Evolutionary conservation across 139 green algal genomes (phyloP), one percentile per base, ranked within the genome.

Genomic region (Bryopsis sp.): DNA sequence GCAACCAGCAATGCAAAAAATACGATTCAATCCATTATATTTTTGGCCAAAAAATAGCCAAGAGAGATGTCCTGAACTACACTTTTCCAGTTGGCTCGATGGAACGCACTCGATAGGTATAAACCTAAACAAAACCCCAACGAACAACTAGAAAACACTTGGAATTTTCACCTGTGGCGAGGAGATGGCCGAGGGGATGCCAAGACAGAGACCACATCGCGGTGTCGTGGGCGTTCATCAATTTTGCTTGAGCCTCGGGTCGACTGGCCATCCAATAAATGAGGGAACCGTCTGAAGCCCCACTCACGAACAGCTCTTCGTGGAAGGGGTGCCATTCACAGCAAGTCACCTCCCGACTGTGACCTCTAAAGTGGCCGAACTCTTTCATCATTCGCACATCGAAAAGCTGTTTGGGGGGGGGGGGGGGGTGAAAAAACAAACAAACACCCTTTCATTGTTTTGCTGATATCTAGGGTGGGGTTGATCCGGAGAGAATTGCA

Each of bases 151-250:
- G 43, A 11, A 50, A 15, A 50, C 11, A 50, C 43, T 50, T 50
- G 11, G 15, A 15, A 15, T 11, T 15, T n/a, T 54, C 37, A 70
- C 85, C 89, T 19, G 84, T 82, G 46, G 78, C 77, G 15, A 97
- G 64, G 36, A 95, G 39, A 81, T 97, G 92, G 2, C 92, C 92
- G 5, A 82, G 54, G 0, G 92, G 92, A 78, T 97, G 89, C 82
- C 85, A 97, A 0, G 81, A 81, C 2, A 92, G n/a, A 0, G 43
- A 69, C 84, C 82, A 86, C 1, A 97, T 74, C 3, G 77, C 64
- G 8, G 59, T 76, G 47, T 96, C 85, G 62, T 96, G 89, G 2
- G 78, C 85, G 3, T 59, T 68, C 7, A 70, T 68, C 47, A 89
- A 71, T 62, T 88, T 77, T 28, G 84, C 73, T 70, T 88, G 71